A percentile compares a stretch with the other conserved stretches of the same genome.
phyloP scores from a whole-genome alignment of 192 early-diverging fungal species.

The Glomus cerebriforme region DNA sequence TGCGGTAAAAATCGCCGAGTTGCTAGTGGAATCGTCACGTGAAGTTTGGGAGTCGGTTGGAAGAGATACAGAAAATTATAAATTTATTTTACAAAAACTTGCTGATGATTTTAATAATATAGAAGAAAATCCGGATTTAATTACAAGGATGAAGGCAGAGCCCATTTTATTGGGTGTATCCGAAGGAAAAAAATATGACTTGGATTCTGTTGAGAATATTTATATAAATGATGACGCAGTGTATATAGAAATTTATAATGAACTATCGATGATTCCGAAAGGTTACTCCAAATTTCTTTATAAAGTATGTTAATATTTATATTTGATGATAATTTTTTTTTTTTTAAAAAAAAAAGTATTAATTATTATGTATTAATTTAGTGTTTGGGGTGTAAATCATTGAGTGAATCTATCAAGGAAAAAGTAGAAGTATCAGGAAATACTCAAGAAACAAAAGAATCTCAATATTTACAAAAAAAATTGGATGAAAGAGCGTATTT shows the following conservation, averaged over 20 bases:
- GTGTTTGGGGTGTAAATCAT: slow-evolving; percentile 63
- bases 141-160: slow-evolving; percentile 57
- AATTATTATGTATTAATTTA: not conserved
- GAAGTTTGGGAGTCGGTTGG: slow-evolving; percentile 59
- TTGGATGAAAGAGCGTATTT: slow-evolving; percentile 77
- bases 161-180: slow-evolving; percentile 64
- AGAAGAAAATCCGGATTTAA: slow-evolving; percentile 45
- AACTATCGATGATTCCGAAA: slow-evolving; percentile 66
- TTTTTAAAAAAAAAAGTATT: not conserved
- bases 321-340: not conserved
- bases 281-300: slow-evolving; percentile 67
- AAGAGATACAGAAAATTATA: slow-evolving; percentile 61
- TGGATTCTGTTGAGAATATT: slow-evolving; percentile 70
- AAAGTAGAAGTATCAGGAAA: slow-evolving; percentile 50
- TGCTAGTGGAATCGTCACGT: slow-evolving; percentile 60
- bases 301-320: slow-evolving; percentile 18
- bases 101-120: slow-evolving; percentile 46
- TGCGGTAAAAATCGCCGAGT: slow-evolving; percentile 65
- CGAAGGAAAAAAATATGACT: slow-evolving; percentile 53
- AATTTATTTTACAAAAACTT: slow-evolving; percentile 60
- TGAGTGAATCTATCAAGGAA: slow-evolving; percentile 66
- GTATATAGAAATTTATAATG: slow-evolving; percentile 65
- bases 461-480: slow-evolving; percentile 57
- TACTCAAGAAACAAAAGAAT: slow-evolving; percentile 43
- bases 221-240: slow-evolving; percentile 80